A percentile compares a stretch with the other conserved stretches of the same genome.
These are phyloP conservation scores for Entomortierella lignicola DNA, from an alignment of 192 early-diverging fungal genomes.

Conservation along the genomic window DNA sequence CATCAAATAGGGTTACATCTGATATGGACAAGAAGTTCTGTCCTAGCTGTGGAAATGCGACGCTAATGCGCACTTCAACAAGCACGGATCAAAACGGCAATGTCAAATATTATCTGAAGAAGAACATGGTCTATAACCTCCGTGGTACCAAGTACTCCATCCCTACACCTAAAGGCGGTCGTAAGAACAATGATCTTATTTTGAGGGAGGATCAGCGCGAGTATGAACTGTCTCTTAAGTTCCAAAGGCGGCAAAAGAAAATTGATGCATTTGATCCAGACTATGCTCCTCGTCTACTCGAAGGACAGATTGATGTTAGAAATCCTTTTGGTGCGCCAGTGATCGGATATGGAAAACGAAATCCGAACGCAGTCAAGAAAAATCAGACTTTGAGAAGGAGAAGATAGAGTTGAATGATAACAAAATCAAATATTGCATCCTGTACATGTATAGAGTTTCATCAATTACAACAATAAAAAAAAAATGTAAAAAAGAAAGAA, in stretches of 20 bases:
- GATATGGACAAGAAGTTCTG: constrained; percentile 95
- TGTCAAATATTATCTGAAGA: constrained; percentile 85
- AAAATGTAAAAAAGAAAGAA: too few species aligned
- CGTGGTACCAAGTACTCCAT: constrained; percentile 93
- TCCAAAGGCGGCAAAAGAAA: constrained; percentile 60
- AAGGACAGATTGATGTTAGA: constrained; percentile 60
- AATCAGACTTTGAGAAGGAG: constrained; percentile 51
- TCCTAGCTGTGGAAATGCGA: constrained; percentile 88
- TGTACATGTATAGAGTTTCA: too few species aligned
- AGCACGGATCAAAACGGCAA: constrained; percentile 84
- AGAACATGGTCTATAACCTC: constrained; percentile 90
- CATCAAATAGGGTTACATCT: constrained; percentile 68
- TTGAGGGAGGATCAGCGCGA: constrained; percentile 94
- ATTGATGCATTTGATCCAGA: constrained; percentile 78
- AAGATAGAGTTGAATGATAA: constrained; percentile 16
- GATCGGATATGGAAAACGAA: constrained; percentile 75
- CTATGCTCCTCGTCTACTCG: constrained; percentile 64
- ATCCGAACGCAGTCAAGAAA: constrained; percentile 70
- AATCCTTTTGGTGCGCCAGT: constrained; percentile 73
- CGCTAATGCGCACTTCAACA: constrained; percentile 86
- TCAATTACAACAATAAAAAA: too few species aligned
- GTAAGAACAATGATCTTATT: constrained; percentile 78
- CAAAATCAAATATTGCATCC: background rate
- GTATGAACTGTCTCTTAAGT: constrained; percentile 72
- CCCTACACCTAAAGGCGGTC: constrained; percentile 85